A percentile compares a stretch with the other conserved stretches of the same genome.
These are phyloP conservation scores for Psilocybe sp. DNA, from an alignment of 768 basidiomycete genomes.

Conservation along the genomic window DNA sequence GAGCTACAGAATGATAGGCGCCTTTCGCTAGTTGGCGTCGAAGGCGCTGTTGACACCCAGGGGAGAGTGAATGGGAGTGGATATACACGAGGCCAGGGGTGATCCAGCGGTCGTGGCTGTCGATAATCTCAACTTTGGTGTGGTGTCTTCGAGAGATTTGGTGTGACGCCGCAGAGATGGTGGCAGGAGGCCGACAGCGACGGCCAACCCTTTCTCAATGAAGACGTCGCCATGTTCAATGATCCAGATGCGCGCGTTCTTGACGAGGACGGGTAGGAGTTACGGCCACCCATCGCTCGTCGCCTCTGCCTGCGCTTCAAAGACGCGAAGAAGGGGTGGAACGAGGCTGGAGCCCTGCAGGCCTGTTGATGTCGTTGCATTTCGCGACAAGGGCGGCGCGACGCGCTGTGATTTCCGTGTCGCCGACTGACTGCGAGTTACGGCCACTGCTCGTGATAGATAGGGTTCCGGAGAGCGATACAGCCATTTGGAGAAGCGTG, in stretches of 20 bases:
- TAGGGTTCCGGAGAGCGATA: too few relatives aligned
- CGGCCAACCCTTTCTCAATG: conserved; percentile 62
- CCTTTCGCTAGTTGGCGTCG: conserved; percentile 57
- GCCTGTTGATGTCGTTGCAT: conserved; percentile 17
- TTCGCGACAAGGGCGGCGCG: conserved; percentile 7
- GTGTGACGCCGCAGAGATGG: conserved; percentile 14
- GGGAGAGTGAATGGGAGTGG: conserved; percentile 38
- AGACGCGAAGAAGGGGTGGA: too few relatives aligned
- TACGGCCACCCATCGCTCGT: too few relatives aligned
- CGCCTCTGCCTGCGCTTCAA: too few relatives aligned
- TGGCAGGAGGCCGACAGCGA: conserved; percentile 43
- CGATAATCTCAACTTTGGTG: conserved; percentile 35
- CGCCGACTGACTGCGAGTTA: too few relatives aligned
- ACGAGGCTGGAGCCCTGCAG: conserved; percentile 22
- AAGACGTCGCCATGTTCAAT: conserved; percentile 58
- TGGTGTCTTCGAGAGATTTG: conserved; percentile 6
- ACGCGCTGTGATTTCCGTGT: conserved; percentile 4
- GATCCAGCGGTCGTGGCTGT: conserved; percentile 64
- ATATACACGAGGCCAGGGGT: conserved; percentile 43
- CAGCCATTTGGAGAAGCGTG: too few relatives aligned
- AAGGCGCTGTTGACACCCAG: conserved; percentile 35
- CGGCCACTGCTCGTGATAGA: background rate
- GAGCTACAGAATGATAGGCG: conserved; percentile 57
- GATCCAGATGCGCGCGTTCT: conserved; percentile 74
- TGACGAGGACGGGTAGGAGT: conserved; percentile 50